These are phyloP conservation scores for Pulicaria dysenterica DNA, from an alignment of 129 eudicot genomes.

Conservation along the genomic window DNA sequence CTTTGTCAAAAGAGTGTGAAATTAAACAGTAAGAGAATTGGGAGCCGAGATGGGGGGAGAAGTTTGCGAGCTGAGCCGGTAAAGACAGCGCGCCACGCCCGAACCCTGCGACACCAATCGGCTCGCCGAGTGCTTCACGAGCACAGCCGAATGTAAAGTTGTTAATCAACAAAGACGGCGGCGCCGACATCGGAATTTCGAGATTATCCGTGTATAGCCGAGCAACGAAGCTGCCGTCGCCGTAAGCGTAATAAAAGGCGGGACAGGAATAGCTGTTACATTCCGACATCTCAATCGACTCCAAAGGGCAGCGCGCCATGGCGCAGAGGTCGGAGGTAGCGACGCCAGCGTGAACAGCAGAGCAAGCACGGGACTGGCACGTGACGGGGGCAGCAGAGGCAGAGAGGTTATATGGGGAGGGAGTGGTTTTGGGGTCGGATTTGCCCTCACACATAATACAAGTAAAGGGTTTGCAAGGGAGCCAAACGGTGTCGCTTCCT, in stretches of 20 bases:
- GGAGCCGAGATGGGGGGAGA: constrained; percentile 68
- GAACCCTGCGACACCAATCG: constrained; percentile 94
- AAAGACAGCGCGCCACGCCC: constrained; percentile 83
- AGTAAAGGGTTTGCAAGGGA: constrained; percentile 74
- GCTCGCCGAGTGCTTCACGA: constrained; percentile 77
- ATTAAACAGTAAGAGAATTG: constrained; percentile 83
- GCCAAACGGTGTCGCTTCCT: constrained; percentile 90
- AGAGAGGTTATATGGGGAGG: constrained; percentile 49
- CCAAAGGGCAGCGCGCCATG: constrained; percentile 72
- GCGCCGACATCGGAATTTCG: constrained; percentile 47
- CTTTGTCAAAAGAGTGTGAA: constrained; percentile 71
- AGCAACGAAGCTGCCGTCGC: constrained; percentile 86
- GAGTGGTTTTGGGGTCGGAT: constrained; percentile 44
- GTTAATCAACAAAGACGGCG: constrained; percentile 37
- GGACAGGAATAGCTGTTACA: constrained; percentile 60
- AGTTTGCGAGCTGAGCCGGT: constrained; percentile 70
- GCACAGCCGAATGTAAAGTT: constrained; percentile 91
- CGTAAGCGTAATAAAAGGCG: constrained; percentile 79
- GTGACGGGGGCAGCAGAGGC: constrained; percentile 52
- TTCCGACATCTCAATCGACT: constrained; percentile 67
- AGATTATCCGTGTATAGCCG: constrained; percentile 54
- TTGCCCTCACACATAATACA: constrained; percentile 89
- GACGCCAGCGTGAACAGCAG: constrained; percentile 58
- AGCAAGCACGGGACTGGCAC: constrained; percentile 81
- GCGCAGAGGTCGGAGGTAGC: constrained; percentile 87